Evolutionary conservation across 2,329 filamentous ascomycete genomes (phyloP), one percentile per base, ranked within the genome.

Genomic region (Xylaria sp.): DNA sequence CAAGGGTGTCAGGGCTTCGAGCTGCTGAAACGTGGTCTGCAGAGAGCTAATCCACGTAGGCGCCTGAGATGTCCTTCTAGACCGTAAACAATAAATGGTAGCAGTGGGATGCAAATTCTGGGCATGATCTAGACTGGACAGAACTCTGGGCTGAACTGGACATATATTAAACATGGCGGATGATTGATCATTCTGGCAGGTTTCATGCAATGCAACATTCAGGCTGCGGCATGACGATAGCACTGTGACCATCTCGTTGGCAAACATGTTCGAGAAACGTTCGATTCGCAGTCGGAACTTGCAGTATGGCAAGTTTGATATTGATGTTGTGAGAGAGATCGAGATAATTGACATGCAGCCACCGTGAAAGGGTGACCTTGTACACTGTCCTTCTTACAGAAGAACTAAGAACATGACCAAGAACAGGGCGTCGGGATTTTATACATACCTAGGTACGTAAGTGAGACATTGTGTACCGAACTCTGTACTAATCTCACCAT

Each of bases 151-250:
- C 47, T 38, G 17, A 62, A 29, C 50, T 22, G 11, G 31, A 22
- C 63, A 47, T 20, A 47, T 7, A 5, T 20, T 25, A 42, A 38
- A 50, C 51, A 36, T 53, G 51, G 50, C 33, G 20, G 53, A 54
- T 53, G 50, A 27, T 33, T 49, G 56, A 65, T 39, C 22, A 39
- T 33, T 61, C 53, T 44, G 49, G 51, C 33, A 56, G 55, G 27
- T 68, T 20, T 53, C 53, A 68, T 68, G 66, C 66, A 66, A 61
- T 68, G 63, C 63, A 57, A 68, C 66, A 36, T 50, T 10, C 10
- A 29, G 42, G 51, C 39, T 49, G 66, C 33, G 27, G 47, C 53
- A 22, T 27, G n/a, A 44, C 58, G 58, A 66, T 68, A 66, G 31
- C 62, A 62, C 57, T 55, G 56, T 57, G 42, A 29, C 53, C 27